Base-by-base conservation (phyloP, 169 alveolate genomes). In the Eimeria nieschulzi region DNA sequence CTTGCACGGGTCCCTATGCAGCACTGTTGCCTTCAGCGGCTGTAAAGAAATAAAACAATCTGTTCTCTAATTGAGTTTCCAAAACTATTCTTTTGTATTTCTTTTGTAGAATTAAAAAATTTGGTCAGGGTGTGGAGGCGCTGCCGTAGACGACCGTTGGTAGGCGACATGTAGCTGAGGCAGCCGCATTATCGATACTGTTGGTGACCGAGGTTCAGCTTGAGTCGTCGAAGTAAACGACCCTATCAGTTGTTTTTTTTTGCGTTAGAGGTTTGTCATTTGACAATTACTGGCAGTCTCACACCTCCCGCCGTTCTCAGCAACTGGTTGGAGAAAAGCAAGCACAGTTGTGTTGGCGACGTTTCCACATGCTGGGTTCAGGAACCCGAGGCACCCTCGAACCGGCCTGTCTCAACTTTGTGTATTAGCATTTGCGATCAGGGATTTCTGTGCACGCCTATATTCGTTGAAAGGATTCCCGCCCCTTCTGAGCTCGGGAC, bases 1-100 rank as follows among this genome's bases (percentile, higher is more conserved):
- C 78, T 82, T 23, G 19, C n/a, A 68, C 63, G 88, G 76, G 90
- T 76, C 78, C 90, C 12, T 59, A 39, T 46, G 90, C 21, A 82
- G 90, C 90, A 26, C 78, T 61, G 54, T 61, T 61, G 75, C 21
- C 39, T 39, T 17, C 64, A 59, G 90, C 78, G 25, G 66, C 55
- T 33, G 23, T 17, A 33, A 33, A 15, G 15, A 15, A 19, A 71
- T 54, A 55, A 79, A 79, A 25, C 25, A 59, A n/a, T 59, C 5
- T 15, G 68, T n/a, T 53, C 53, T 75, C 23, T 51, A 21, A 64
- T 21, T 39, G 13, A 33, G 13, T 2, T 26, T 51, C 13, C 23
- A 64, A 12, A 75, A 75, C 8, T 5, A 75, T 73, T 33, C 46
- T 33, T 75, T 51, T 75, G n/a, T 53, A 75, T 53, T 51, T 51